Evolutionary conservation across 768 basidiomycete genomes (phyloP).

Genomic region (Lepiota brunneoincarnata): DNA sequence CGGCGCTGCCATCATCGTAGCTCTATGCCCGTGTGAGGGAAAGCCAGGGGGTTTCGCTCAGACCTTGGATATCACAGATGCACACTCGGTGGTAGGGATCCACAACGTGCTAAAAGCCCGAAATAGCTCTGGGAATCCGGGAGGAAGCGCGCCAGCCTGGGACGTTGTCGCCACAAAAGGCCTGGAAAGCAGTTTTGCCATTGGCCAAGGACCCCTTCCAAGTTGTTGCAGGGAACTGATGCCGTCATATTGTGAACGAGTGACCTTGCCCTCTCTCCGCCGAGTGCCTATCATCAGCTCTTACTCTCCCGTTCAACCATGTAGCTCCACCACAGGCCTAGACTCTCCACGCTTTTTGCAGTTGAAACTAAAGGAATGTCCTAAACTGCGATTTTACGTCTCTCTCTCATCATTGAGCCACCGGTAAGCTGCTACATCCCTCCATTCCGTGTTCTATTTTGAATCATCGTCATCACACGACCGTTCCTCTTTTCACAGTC

Average conservation of each 20-base stretch:
- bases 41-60: background rate
- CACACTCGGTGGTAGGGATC: background rate
- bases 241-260: background rate
- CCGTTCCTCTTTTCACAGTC: no score
- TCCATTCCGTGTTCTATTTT: no score
- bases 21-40: background rate
- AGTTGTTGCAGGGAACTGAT: background rate
- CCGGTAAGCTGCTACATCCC: no score
- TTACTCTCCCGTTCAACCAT: background rate
- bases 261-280: background rate
- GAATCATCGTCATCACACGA: no score
- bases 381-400: no score
- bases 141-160: background rate
- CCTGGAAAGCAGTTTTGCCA: background rate
- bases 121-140: background rate
- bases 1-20: background rate
- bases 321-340: background rate
- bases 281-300: background rate
- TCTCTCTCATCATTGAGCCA: no score
- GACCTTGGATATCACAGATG: background rate
- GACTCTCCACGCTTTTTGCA: background rate
- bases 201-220: background rate
- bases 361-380: no score
- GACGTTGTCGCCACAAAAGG: no score
- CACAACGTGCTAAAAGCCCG: background rate